A percentile compares a stretch with the other conserved stretches of the same genome.
These are phyloP conservation scores for Prinsepia uniflora DNA, from an alignment of 306 rosid genomes.

Conservation along the genomic window DNA sequence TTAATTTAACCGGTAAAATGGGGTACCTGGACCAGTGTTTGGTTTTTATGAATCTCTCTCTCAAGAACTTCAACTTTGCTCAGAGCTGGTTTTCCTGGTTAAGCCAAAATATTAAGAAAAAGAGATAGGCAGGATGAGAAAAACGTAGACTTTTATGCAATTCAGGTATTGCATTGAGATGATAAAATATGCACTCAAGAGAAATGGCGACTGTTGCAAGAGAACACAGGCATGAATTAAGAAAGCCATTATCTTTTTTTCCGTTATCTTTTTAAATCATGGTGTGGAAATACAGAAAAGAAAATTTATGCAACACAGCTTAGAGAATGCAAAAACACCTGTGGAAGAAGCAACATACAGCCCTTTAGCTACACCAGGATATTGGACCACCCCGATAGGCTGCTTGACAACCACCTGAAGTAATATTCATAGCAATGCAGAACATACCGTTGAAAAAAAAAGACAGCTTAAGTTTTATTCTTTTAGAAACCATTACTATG, in stretches of 20 bases:
- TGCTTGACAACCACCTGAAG: conserved; percentile 63
- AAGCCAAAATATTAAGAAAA: conserved; percentile 15
- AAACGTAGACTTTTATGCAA: conserved; percentile 3
- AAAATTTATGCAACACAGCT: conserved; percentile 6
- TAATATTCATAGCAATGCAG: conserved; percentile 5
- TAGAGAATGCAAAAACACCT: conserved; percentile 27
- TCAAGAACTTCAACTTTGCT: conserved; percentile 70
- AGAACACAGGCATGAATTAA: background rate
- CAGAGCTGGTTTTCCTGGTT: conserved; percentile 80
- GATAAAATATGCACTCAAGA: background rate
- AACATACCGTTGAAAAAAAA: background rate
- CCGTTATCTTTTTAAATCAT: background rate
- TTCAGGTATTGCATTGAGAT: background rate
- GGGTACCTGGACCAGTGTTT: conserved; percentile 77
- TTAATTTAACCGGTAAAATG: background rate
- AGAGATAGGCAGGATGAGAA: conserved; percentile 1
- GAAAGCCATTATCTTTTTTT: background rate
- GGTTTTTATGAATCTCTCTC: conserved; percentile 49
- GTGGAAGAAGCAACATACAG: conserved; percentile 44
- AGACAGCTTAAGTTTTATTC: background rate
- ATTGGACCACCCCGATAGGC: conserved; percentile 69
- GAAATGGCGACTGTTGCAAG: conserved; percentile 6
- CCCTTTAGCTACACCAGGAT: conserved; percentile 79
- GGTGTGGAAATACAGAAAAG: background rate
- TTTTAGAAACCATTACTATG: background rate